Evolutionary conservation across 2,329 filamentous ascomycete genomes (phyloP).

Genomic region (Alternaria rosae): DNA sequence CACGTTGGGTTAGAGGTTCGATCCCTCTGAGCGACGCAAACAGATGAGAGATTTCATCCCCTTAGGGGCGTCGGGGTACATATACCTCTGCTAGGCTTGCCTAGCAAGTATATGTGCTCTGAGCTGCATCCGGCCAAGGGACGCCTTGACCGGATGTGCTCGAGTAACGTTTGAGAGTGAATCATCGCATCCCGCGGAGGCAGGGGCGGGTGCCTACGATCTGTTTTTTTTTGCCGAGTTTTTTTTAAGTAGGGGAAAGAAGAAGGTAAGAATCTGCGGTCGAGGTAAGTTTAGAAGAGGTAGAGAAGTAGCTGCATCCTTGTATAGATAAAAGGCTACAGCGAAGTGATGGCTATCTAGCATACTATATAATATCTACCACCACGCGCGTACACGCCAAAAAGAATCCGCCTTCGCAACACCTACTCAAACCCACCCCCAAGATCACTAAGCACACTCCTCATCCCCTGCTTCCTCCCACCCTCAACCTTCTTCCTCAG

Average conservation of each 20-base stretch:
- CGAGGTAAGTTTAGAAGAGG: neutral
- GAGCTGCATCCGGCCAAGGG: neutral
- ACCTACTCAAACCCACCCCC: conserved; percentile 48
- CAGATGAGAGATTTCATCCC: neutral
- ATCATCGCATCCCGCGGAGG: neutral
- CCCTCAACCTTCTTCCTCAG: conserved; percentile 54
- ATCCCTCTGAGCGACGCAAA: neutral
- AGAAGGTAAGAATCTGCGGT: neutral
- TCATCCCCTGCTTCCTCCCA: conserved; percentile 33
- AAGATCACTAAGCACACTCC: conserved; percentile 44
- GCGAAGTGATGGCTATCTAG: neutral
- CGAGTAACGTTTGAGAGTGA: neutral
- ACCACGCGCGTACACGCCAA: neutral
- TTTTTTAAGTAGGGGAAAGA: neutral
- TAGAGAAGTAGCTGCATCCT: neutral
- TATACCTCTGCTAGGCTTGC: neutral
- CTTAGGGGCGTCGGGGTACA: neutral
- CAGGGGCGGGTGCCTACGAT: neutral
- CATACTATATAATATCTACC: neutral
- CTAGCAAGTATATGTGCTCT: neutral
- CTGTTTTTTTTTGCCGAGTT: neutral
- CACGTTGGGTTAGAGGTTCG: neutral
- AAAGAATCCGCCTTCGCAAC: neutral
- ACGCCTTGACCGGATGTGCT: neutral
- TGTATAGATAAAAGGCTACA: neutral